These are phyloP conservation scores for Ophiostoma himal-ulmi DNA, from an alignment of 2,329 filamentous ascomycete genomes.

Conservation along the genomic window DNA sequence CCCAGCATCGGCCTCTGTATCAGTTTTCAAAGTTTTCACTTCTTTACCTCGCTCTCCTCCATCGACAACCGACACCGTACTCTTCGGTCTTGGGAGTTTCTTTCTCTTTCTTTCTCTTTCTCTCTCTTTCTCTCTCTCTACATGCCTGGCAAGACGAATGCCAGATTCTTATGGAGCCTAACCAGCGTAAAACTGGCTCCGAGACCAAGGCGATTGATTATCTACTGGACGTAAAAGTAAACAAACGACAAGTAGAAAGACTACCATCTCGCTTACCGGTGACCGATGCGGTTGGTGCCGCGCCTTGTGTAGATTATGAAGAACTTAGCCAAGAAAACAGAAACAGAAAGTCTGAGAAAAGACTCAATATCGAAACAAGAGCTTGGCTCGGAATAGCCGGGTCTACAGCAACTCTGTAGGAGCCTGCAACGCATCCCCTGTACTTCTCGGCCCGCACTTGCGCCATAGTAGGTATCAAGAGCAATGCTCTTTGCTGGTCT, in stretches of 20 bases:
- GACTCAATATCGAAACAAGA: no score
- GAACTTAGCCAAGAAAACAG: neutral
- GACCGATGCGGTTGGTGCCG: constrained; percentile 13
- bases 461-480: neutral
- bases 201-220: neutral
- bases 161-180: neutral
- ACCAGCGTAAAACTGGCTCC: neutral
- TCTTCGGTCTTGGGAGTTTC: neutral
- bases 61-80: neutral
- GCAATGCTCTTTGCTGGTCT: neutral
- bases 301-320: neutral
- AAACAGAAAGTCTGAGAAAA: no score
- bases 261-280: constrained; percentile 2
- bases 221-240: neutral
- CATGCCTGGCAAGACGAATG: neutral
- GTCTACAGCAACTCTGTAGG: neutral
- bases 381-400: neutral
- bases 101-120: neutral
- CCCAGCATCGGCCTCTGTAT: neutral
- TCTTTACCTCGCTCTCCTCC: neutral
- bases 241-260: neutral
- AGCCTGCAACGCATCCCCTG: neutral
- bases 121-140: neutral
- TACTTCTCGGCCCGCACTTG: neutral
- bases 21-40: neutral